phyloP scores from a whole-genome alignment of 2,329 filamentous ascomycete species.

The Penicillium sp. region DNA sequence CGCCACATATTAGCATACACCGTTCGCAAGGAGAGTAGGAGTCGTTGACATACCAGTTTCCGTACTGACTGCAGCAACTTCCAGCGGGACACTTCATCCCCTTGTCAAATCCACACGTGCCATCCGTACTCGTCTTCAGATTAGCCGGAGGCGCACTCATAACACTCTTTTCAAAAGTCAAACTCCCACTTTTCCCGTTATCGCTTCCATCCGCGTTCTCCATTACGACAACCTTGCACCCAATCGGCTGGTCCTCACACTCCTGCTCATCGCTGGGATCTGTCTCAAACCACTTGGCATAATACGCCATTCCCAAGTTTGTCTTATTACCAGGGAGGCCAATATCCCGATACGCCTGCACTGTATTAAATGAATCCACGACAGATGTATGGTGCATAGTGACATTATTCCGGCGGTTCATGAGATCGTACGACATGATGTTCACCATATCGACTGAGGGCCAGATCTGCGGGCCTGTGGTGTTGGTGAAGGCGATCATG shows the following conservation, averaged over 20 bases:
- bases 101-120: conserved; percentile 27
- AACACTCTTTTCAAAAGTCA: conserved; percentile 42
- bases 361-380: too few species aligned
- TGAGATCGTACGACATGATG: conserved; percentile 63
- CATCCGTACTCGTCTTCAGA: conserved; percentile 23
- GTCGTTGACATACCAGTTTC: conserved; percentile 26
- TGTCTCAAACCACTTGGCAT: conserved; percentile 63
- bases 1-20: too few species aligned
- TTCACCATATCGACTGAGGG: conserved; percentile 58
- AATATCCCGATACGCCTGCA: too few species aligned
- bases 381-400: conserved; percentile 54
- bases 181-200: conserved; percentile 44
- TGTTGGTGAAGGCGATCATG: conserved; percentile 60
- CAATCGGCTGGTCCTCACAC: conserved; percentile 46
- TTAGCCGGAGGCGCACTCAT: conserved; percentile 19
- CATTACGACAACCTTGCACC: conserved; percentile 51
- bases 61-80: conserved; percentile 31
- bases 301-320: too few species aligned
- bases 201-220: conserved; percentile 56
- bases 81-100: conserved; percentile 25
- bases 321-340: too few species aligned
- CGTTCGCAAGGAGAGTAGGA: too few species aligned
- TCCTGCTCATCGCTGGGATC: too few species aligned
- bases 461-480: conserved; percentile 53
- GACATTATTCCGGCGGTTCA: conserved; percentile 57